phyloP scores from a whole-genome alignment of 768 basidiomycete genomes.

The Cytidiella melzeri region DNA sequence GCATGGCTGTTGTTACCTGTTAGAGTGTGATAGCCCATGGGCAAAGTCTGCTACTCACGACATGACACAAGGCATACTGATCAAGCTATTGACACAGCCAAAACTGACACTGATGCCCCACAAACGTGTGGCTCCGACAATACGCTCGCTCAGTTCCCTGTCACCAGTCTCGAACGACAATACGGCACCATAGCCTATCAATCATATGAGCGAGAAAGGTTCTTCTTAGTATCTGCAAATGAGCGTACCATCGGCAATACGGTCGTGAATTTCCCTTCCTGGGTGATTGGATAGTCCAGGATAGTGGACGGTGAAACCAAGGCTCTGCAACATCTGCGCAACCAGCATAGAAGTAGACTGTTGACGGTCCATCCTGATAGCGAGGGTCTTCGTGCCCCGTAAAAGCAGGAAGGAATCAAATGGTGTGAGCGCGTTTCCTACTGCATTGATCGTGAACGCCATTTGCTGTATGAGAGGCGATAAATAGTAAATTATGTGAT shows the following conservation, averaged over 20 bases:
- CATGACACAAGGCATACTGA: conserved; percentile 99
- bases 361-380: conserved; percentile 93
- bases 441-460: conserved; percentile 86
- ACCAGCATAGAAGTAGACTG: conserved; percentile 78
- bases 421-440: conserved; percentile 91
- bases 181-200: conserved; percentile 69
- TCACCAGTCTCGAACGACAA: conserved; percentile 92
- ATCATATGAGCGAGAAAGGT: not conserved
- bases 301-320: conserved; percentile 91
- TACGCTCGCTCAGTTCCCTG: conserved; percentile 82
- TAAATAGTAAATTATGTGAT: not conserved
- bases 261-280: conserved; percentile 80
- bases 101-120: conserved; percentile 99
- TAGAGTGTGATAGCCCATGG: conserved; percentile 1
- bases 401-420: conserved; percentile 96
- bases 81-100: conserved; percentile 95
- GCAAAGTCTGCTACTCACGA: conserved; percentile 70
- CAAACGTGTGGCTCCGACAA: conserved; percentile 86
- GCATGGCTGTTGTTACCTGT: conserved; percentile 61
- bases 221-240: too few species aligned
- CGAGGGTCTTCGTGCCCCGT: conserved; percentile 93
- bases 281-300: conserved; percentile 84
- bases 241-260: conserved; percentile 69
- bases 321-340: conserved; percentile 73
- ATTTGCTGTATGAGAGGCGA: conserved; percentile 55